Base-by-base conservation (phyloP, 192 early-diverging fungal species). In the Backusella morwellensis region DNA sequence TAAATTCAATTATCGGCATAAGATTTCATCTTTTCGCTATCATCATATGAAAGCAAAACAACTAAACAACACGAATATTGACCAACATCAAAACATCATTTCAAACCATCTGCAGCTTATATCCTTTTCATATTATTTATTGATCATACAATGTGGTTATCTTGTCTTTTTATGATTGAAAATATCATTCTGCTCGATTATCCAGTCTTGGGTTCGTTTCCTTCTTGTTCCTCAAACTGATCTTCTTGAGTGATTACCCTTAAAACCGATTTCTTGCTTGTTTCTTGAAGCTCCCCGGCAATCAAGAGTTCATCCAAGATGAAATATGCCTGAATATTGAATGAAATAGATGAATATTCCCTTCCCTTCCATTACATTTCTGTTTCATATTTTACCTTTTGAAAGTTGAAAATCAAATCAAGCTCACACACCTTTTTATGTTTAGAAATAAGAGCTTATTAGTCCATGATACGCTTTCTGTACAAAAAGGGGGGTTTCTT, bases 371-470 rank as follows among this genome's bases (percentile, higher is more conserved):
- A 26, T 35, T 72, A 41, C 6, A 44, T 32, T 19, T 42, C 17
- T 19, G 17, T 23, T 59, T 59, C 54, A 23, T 23, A 1, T 23
- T 9, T 59, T 83, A 85, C 84, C 82, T 91, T 90, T 70, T 99
- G 95, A 85, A 97, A 99, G 86, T 98, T 95, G 89, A 98, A 99
- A 74, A 99, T 98, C 72, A 99, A 89, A 83, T 99, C 98, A 66
- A 99, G 86, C 75, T 99, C 98, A 82, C 96, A 95, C 0, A 97
- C 89, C 89, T 90, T 79, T 32, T 40, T 32, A n/a, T 32, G 19
- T 29, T 36, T 12, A 47, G 21, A 29, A 44, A 66, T 67, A 34
- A 72, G 12, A 76, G 12, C 9, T 12, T 44, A 35, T n/a, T 14
- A n/a, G 29, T 42, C 8, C 40, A 7, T 72, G 23, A 3, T 26